Conservation (phyloP, 2,329 filamentous ascomycete genomes). For the Sphaerulina populicola region DNA sequence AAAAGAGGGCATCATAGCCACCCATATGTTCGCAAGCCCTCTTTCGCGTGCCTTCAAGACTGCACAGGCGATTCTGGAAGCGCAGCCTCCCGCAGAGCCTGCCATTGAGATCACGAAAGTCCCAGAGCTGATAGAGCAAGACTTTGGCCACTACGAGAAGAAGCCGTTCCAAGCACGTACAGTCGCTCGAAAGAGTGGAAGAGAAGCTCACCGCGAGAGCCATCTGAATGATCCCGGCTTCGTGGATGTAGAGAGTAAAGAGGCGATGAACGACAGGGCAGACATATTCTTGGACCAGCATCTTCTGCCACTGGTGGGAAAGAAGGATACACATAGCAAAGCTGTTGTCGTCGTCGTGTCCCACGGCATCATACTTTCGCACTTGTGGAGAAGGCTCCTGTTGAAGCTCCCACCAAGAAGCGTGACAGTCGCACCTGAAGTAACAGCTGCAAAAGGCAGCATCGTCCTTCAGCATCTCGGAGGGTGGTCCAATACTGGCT, state of each 20-base stretch:
- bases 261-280: conserved; percentile 57
- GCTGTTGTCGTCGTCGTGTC: conserved; percentile 59
- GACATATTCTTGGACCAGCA: conserved; percentile 58
- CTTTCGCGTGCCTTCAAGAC: conserved; percentile 66
- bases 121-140: conserved; percentile 57
- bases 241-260: conserved; percentile 57
- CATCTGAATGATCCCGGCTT: conserved; percentile 40
- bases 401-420: conserved; percentile 45
- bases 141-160: conserved; percentile 66
- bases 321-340: conserved; percentile 15
- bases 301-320: conserved; percentile 50
- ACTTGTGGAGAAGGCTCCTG: conserved; percentile 57
- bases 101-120: conserved; percentile 36
- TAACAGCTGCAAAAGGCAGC: conserved; percentile 33
- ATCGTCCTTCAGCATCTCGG: conserved; percentile 47
- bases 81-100: conserved; percentile 36
- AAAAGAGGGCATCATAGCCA: conserved; percentile 55
- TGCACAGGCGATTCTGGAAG: conserved; percentile 55
- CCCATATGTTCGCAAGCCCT: conserved; percentile 69
- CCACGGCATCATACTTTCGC: conserved; percentile 71
- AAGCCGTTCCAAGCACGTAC: conserved; percentile 44
- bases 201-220: conserved; percentile 35
- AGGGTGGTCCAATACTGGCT: conserved; percentile 60
- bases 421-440: conserved; percentile 39
- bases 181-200: conserved; percentile 32